Conservation (phyloP, 2,329 filamentous ascomycete genomes). For the Sphaerulina musiva region DNA sequence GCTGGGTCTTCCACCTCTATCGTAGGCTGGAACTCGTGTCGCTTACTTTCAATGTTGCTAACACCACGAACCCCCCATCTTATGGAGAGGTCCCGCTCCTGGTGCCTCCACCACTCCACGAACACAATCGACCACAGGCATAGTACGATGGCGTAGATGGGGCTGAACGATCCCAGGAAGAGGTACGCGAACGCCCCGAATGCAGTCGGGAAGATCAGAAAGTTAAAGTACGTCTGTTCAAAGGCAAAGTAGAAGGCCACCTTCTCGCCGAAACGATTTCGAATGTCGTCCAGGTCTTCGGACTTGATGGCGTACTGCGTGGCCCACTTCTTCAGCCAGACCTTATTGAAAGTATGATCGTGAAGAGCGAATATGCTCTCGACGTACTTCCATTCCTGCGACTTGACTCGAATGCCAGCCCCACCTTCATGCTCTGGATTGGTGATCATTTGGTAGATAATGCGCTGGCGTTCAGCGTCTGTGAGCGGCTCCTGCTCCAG, state of each 20-base stretch:
- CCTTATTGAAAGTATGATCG: slow-evolving; percentile 47
- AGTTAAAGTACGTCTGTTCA: slow-evolving; percentile 80
- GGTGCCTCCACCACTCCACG: slow-evolving; percentile 93
- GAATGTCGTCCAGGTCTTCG: slow-evolving; percentile 47
- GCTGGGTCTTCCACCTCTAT: slow-evolving; percentile 69
- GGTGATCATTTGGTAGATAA: slow-evolving; percentile 71
- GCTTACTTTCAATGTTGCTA: slow-evolving; percentile 69
- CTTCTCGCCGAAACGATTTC: slow-evolving; percentile 48
- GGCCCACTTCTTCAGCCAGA: slow-evolving; percentile 49
- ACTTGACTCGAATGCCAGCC: slow-evolving; percentile 47
- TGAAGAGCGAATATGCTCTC: slow-evolving; percentile 47
- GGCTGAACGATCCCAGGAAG: slow-evolving; percentile 77
- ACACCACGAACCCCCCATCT: slow-evolving; percentile 86
- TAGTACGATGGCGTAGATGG: slow-evolving; percentile 69
- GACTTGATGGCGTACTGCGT: slow-evolving; percentile 42
- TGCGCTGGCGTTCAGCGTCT: slow-evolving; percentile 79
- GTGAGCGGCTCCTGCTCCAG: slow-evolving; percentile 70
- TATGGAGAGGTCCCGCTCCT: slow-evolving; percentile 77
- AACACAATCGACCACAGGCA: slow-evolving; percentile 85
- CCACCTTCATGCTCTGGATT: slow-evolving; percentile 44
- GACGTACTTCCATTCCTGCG: slow-evolving; percentile 46
- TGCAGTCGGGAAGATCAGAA: slow-evolving; percentile 72
- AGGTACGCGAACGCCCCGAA: slow-evolving; percentile 74
- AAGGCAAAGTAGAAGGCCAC: slow-evolving; percentile 97
- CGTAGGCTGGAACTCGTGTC: slow-evolving; percentile 73